phyloP scores from a whole-genome alignment of 768 basidiomycete species.

The Termitomyces titanicus region DNA sequence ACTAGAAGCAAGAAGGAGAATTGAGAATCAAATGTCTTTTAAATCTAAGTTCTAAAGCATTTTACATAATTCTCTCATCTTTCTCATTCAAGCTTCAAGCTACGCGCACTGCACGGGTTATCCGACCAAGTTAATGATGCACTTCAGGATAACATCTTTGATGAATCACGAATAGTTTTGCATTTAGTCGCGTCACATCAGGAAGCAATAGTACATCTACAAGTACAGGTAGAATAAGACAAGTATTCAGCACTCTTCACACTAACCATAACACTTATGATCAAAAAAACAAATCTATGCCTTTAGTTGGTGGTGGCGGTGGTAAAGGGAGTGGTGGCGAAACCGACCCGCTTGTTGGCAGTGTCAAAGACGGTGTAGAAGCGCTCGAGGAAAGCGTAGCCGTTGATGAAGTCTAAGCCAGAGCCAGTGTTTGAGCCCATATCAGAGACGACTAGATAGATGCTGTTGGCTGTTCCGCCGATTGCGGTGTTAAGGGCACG shows the following conservation, averaged over 20 bases:
- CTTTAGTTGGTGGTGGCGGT: constrained; percentile 32
- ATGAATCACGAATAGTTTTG: background rate
- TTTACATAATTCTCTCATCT: too few relatives aligned
- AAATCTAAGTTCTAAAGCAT: too few relatives aligned
- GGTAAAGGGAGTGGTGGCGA: constrained; percentile 53
- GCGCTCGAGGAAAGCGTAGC: constrained; percentile 50
- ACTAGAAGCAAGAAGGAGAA: too few relatives aligned
- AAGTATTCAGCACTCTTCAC: background rate
- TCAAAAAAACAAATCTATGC: background rate
- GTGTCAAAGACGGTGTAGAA: constrained; percentile 70
- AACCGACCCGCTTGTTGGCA: constrained; percentile 48
- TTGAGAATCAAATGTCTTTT: too few relatives aligned
- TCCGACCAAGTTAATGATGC: too few relatives aligned
- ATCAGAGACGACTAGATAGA: constrained; percentile 33
- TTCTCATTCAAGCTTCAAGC: too few relatives aligned
- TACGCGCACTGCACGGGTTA: too few relatives aligned
- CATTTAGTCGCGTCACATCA: background rate
- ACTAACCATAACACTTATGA: background rate
- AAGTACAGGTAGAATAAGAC: background rate
- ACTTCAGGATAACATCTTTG: too few relatives aligned
- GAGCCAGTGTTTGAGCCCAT: constrained; percentile 35
- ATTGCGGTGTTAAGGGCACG: constrained; percentile 29
- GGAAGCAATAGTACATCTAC: background rate
- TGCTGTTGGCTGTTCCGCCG: constrained; percentile 25
- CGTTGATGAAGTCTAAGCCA: constrained; percentile 56